Percentiles rank a stretch among this genome's conserved stretches.
phyloP scores from a whole-genome alignment of 768 basidiomycete species.

The Auriculariales sp. region DNA sequence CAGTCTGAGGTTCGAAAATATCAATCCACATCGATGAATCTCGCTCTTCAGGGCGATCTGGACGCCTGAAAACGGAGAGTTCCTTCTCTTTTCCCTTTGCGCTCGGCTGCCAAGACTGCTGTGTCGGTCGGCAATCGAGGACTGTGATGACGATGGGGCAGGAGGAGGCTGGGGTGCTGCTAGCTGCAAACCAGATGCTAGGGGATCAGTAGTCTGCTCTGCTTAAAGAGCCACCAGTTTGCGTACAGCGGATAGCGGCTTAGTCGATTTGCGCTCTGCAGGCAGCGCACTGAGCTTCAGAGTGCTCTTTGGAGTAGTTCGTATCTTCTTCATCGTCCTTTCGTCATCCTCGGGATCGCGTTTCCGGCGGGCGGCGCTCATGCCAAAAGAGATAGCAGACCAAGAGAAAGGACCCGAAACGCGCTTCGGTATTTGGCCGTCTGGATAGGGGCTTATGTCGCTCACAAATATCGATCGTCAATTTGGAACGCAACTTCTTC shows the following conservation, averaged over 20 bases:
- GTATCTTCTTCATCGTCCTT: too few relatives aligned
- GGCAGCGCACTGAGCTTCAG: not conserved
- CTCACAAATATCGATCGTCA: too few relatives aligned
- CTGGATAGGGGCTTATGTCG: too few relatives aligned
- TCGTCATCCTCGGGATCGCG: too few relatives aligned
- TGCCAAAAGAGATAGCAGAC: too few relatives aligned
- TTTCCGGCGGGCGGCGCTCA: too few relatives aligned
- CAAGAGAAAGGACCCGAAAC: too few relatives aligned
- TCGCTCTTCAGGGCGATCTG: constrained; percentile 4
- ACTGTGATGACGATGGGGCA: not conserved
- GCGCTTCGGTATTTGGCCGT: too few relatives aligned
- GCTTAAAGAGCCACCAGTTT: not conserved
- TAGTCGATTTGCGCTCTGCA: not conserved
- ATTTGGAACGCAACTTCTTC: too few relatives aligned
- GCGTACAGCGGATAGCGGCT: not conserved
- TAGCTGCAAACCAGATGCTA: not conserved
- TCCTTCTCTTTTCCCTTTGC: constrained; percentile 5
- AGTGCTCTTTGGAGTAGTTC: not conserved
- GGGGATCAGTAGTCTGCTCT: too few relatives aligned
- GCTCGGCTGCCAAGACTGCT: not conserved
- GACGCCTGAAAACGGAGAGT: not conserved
- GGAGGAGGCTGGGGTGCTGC: not conserved
- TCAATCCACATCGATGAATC: constrained; percentile 6
- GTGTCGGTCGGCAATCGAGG: too few relatives aligned
- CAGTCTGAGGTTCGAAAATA: constrained; percentile 3